Base-by-base conservation (phyloP, 202 grass and related monocot species). In the Elaeis oleifera region DNA sequence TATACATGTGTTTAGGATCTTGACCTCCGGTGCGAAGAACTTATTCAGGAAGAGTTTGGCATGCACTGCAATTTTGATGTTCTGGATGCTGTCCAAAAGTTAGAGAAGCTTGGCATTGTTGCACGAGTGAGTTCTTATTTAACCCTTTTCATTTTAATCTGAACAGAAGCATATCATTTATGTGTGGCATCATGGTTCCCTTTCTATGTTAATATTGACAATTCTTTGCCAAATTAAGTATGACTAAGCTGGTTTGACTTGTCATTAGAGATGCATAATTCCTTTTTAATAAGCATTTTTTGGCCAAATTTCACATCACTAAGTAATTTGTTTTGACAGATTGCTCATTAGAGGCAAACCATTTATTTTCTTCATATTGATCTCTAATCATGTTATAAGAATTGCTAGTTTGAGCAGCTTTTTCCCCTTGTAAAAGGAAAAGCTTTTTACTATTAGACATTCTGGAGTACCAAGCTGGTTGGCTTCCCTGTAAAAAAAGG, bases 41-140 rank as follows among this genome's bases (percentile, higher is more conserved):
- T 99, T 56, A 99, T 92, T 59, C 75, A 78, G 68, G 94, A 99
- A 73, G 84, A 99, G 65, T 99, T 99, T 81, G 88, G 78, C 23
- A 65, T 92, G 58, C 31, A 89, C 78, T 99, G 94, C 59, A 82
- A 99, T 81, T 99, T 99, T 72, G 94, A 99, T 59, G 94, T 99
- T 69, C 77, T 84, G 66, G 94, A 92, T 78, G 88, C 88, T 59
- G 78, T 92, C 67, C 88, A 84, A 58, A 99, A 99, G 69, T 54
- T 99, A 65, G 94, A 92, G 74, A 89, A 82, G 67, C 85, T 92
- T 61, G 94, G 88, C 68, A 86, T 92, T 78, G 78, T 92, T 74
- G 79, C 80, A 70, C 89, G 84, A 84, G 94, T 97, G 63, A 89
- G 87, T 69, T 77, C 49, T 31, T 49, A 16, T 52, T 50, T 51